Percentiles rank a stretch among this genome's conserved stretches.
phyloP scores from a whole-genome alignment of 805 yeast genomes.

The Metahyphopichia silvanorum region DNA sequence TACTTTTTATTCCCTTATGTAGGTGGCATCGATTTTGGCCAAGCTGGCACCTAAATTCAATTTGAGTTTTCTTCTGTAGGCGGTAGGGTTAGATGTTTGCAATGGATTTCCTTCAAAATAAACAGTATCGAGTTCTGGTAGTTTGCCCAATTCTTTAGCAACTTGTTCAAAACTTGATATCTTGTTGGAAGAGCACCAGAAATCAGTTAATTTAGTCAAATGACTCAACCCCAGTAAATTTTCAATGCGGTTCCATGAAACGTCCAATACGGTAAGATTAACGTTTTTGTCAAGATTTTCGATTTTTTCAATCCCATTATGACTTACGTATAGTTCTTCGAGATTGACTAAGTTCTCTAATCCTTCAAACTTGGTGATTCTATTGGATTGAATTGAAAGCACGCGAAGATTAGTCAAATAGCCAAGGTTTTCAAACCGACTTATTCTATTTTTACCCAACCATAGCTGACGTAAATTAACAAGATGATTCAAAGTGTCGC shows the following conservation, averaged over 20 bases:
- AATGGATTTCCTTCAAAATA: constrained; percentile 93
- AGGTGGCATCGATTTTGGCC: constrained; percentile 89
- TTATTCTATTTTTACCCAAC: constrained; percentile 86
- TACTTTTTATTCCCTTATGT: constrained; percentile 27
- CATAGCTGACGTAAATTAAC: constrained; percentile 70
- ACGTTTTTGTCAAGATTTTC: constrained; percentile 73
- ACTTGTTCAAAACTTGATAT: constrained; percentile 68
- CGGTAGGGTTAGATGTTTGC: constrained; percentile 67
- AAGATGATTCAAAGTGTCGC: constrained; percentile 54
- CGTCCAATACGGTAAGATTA: constrained; percentile 71
- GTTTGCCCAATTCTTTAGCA: constrained; percentile 57
- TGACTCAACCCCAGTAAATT: constrained; percentile 64
- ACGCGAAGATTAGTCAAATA: constrained; percentile 62
- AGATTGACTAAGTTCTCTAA: constrained; percentile 66
- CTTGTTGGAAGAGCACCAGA: constrained; percentile 87
- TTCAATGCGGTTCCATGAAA: constrained; percentile 69
- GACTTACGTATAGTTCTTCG: constrained; percentile 85
- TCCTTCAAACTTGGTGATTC: constrained; percentile 76
- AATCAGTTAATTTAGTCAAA: constrained; percentile 71
- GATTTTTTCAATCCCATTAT: constrained; percentile 70
- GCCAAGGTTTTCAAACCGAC: constrained; percentile 58
- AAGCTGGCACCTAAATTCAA: constrained; percentile 69
- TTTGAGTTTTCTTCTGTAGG: constrained; percentile 80
- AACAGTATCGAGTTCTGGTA: constrained; percentile 75
- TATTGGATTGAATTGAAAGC: constrained; percentile 85